Percentiles rank a stretch among this genome's conserved stretches.
Conservation (phyloP, 2,329 filamentous ascomycete genomes). For the Colletotrichum sp. region DNA sequence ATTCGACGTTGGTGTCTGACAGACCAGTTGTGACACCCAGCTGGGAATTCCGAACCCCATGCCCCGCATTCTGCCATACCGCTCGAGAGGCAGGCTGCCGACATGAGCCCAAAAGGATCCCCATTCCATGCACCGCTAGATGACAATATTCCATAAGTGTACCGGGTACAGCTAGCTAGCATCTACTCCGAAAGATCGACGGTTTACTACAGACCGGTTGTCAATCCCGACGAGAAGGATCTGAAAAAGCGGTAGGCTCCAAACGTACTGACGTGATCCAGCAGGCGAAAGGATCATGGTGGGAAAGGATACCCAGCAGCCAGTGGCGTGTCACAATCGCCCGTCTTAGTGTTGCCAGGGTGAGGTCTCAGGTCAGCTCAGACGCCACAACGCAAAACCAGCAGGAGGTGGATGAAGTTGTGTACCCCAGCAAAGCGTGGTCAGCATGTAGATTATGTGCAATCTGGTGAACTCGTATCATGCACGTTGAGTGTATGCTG, state of each 20-base stretch:
- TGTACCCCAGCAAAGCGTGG: background rate
- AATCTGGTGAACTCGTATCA: background rate
- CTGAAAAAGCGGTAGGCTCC: too few species aligned
- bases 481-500: rapidly evolving
- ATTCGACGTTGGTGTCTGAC: background rate
- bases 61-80: background rate
- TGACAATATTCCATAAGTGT: background rate
- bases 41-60: background rate
- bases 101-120: rapidly evolving
- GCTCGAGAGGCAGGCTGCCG: background rate
- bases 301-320: background rate
- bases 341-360: background rate
- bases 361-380: background rate
- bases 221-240: background rate
- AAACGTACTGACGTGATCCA: background rate
- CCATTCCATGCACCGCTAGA: background rate
- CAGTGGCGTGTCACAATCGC: background rate
- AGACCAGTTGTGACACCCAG: background rate
- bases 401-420: rapidly evolving
- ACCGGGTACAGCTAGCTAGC: background rate
- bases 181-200: background rate
- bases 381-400: background rate
- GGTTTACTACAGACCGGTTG: background rate
- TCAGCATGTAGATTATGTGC: background rate
- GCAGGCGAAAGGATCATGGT: background rate